A percentile compares a stretch with the other conserved stretches of the same genome.
phyloP scores from a whole-genome alignment of 2,329 filamentous ascomycete species.

The Aspergillus floridensis region DNA sequence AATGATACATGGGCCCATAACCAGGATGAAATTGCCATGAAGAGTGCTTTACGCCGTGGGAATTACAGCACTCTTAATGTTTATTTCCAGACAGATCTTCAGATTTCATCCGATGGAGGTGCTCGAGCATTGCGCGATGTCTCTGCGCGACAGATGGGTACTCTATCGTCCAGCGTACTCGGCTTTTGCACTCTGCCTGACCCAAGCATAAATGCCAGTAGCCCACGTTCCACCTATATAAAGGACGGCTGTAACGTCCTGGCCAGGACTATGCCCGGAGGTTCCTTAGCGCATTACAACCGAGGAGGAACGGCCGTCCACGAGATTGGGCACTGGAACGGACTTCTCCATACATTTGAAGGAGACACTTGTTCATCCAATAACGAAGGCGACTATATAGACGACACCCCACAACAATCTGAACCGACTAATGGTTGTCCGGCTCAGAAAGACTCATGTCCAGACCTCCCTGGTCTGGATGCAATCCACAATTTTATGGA shows the following conservation, averaged over 20 bases:
- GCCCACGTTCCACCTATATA: conserved; percentile 42
- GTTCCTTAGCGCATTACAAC: conserved; percentile 49
- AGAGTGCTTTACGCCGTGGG: conserved; percentile 52
- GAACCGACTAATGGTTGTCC: conserved; percentile 62
- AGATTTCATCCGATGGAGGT: conserved; percentile 24
- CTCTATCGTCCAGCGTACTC: conserved; percentile 40
- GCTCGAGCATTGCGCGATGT: conserved; percentile 25
- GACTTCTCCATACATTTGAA: conserved; percentile 47
- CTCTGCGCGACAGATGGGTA: conserved; percentile 20
- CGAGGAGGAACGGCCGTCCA: conserved; percentile 47
- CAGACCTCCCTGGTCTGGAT: conserved; percentile 46
- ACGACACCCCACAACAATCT: conserved; percentile 46
- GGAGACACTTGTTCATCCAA: conserved; percentile 34
- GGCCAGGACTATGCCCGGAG: conserved; percentile 56
- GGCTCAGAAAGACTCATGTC: conserved; percentile 51
- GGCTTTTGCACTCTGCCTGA: conserved; percentile 55
- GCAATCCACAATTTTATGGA: conserved; percentile 62
- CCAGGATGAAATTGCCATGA: conserved; percentile 51
- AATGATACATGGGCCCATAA: conserved; percentile 57
- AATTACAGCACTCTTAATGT: conserved; percentile 56
- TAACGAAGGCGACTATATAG: conserved; percentile 43
- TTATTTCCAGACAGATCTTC: conserved; percentile 58
- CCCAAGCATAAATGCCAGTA: conserved; percentile 40
- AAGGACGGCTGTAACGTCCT: conserved; percentile 58
- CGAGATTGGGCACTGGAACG: conserved; percentile 50